Conservation (phyloP, 2,329 filamentous ascomycete genomes). For the Pseudocercospora eumusae region DNA sequence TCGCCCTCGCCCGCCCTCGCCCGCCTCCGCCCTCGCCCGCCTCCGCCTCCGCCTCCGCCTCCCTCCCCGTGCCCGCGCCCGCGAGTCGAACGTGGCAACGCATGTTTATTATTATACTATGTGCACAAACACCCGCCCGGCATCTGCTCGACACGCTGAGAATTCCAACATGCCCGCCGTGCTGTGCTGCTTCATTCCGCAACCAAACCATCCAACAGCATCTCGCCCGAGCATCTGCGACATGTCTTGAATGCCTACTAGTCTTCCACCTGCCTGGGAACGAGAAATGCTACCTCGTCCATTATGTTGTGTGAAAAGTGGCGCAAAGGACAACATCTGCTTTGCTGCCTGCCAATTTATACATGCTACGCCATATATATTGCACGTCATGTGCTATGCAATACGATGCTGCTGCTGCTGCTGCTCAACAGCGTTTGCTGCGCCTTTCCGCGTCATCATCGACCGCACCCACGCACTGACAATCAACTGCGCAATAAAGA, state of each 20-base stretch:
- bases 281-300: slow-evolving; percentile 29
- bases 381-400: slow-evolving; percentile 31
- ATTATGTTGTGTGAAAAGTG: slow-evolving; percentile 29
- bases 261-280: slow-evolving; percentile 24
- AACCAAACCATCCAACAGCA: slow-evolving; percentile 24
- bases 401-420: slow-evolving; percentile 21
- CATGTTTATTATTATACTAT: slow-evolving; percentile 4
- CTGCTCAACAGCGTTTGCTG: slow-evolving; percentile 20
- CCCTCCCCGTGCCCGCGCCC: slow-evolving; percentile 14
- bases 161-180: slow-evolving; percentile 20
- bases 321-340: slow-evolving; percentile 25
- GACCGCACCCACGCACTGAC: slow-evolving; percentile 8
- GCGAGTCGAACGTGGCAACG: slow-evolving; percentile 24
- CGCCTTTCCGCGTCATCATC: slow-evolving; percentile 15
- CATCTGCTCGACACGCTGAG: slow-evolving; percentile 16
- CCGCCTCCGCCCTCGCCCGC: too few species aligned
- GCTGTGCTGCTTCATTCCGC: slow-evolving; percentile 23
- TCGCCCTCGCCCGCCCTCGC: too few species aligned
- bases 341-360: slow-evolving; percentile 29
- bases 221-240: slow-evolving; percentile 33
- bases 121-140: slow-evolving; percentile 1
- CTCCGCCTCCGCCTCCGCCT: too few species aligned
- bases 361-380: slow-evolving; percentile 22
- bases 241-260: slow-evolving; percentile 26
- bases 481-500: slow-evolving; percentile 14